Evolutionary conservation across 2,329 filamentous ascomycete genomes (phyloP).

Genomic region (Stagonosporopsis rhizophila): DNA sequence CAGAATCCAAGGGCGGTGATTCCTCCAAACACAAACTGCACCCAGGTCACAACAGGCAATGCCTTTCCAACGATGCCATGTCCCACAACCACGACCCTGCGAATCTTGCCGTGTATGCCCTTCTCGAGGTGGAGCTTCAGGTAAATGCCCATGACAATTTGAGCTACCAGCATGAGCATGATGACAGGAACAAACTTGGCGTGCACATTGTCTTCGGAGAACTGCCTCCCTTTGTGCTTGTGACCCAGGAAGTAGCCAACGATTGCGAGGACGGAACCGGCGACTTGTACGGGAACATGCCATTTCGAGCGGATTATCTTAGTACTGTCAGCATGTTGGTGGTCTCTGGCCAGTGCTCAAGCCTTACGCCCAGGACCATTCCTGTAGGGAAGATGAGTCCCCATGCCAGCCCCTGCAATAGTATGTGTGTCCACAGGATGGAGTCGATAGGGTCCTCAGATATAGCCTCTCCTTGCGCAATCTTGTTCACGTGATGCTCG

Average conservation of each 20-base stretch:
- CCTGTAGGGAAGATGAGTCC: constrained; percentile 91
- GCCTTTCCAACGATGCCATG: constrained; percentile 86
- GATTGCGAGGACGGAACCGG: constrained; percentile 77
- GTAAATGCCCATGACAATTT: constrained; percentile 84
- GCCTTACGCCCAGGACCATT: constrained; percentile 85
- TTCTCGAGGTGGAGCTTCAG: constrained; percentile 87
- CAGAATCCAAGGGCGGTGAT: constrained; percentile 94
- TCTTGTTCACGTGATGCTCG: constrained; percentile 51
- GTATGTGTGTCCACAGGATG: constrained; percentile 91
- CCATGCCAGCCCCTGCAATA: constrained; percentile 85
- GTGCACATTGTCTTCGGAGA: constrained; percentile 70
- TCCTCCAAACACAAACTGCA: constrained; percentile 94
- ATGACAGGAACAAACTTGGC: constrained; percentile 79
- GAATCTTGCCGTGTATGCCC: constrained; percentile 80
- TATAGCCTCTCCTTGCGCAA: constrained; percentile 48
- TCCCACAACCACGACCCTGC: constrained; percentile 71
- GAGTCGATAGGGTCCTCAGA: constrained; percentile 64
- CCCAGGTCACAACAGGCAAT: constrained; percentile 87
- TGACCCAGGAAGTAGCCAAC: constrained; percentile 92
- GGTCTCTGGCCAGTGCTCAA: too few species aligned
- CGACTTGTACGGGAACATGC: constrained; percentile 88
- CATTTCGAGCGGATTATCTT: constrained; percentile 89
- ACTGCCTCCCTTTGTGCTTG: constrained; percentile 86
- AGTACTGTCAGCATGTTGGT: constrained; percentile 8
- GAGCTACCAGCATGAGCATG: constrained; percentile 78